These are phyloP conservation scores for Arthrobotrys megalospora DNA, from an alignment of 2,329 filamentous ascomycete species.

Conservation along the genomic window DNA sequence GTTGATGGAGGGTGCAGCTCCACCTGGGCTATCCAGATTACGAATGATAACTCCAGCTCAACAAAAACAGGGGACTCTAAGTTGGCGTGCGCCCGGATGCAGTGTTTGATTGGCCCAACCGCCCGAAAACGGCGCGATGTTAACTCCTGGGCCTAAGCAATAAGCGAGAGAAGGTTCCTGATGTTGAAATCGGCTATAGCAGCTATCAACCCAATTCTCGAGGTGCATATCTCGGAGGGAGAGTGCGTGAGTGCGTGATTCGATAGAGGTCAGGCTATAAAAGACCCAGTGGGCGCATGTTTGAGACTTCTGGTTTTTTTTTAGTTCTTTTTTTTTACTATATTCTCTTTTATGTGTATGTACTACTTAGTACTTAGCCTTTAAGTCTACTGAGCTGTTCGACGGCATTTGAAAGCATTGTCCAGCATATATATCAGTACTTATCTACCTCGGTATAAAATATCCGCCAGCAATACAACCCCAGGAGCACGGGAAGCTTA, in stretches of 20 bases:
- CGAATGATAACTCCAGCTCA: conserved; percentile 14
- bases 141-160: not conserved
- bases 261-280: conserved; percentile 13
- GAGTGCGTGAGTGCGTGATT: not conserved
- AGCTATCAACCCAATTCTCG: conserved; percentile 18
- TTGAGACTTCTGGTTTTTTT: not conserved
- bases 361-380: too few relatives aligned
- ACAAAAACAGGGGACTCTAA: not conserved
- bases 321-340: not conserved
- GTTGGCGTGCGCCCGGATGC: conserved; percentile 12
- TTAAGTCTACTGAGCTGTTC: too few relatives aligned
- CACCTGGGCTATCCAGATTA: not conserved
- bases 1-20: not conserved
- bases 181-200: conserved; percentile 26
- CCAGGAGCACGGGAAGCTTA: not conserved
- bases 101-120: conserved; percentile 49
- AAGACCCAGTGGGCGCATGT: conserved; percentile 15
- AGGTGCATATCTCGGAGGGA: conserved; percentile 28
- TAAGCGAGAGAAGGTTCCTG: conserved; percentile 28
- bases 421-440: not conserved
- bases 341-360: not conserved
- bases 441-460: conserved; percentile 5
- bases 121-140: conserved; percentile 28
- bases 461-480: not conserved
- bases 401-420: too few relatives aligned